A percentile compares a stretch with the other conserved stretches of the same genome.
These are phyloP conservation scores for Botryotinia globosa DNA, from an alignment of 2,329 filamentous ascomycete species.

Conservation along the genomic window DNA sequence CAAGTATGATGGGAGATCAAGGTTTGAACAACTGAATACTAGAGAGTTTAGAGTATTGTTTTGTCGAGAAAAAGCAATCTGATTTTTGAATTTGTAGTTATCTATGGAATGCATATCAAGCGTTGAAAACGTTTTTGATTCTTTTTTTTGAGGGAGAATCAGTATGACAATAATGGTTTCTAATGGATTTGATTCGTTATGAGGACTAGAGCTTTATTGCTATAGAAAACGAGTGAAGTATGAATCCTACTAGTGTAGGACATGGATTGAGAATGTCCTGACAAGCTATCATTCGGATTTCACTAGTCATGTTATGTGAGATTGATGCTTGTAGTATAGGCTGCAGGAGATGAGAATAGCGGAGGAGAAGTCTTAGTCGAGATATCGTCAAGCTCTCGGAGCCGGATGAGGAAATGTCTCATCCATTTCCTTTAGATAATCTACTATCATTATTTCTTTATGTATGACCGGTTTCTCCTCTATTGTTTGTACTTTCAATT, in stretches of 20 bases:
- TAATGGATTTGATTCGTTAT: too few relatives aligned
- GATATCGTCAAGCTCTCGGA: neutral
- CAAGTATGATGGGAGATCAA: too few relatives aligned
- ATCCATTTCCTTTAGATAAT: neutral
- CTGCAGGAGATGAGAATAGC: neutral
- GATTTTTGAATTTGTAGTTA: too few relatives aligned
- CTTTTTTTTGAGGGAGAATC: too few relatives aligned
- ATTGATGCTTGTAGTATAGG: neutral
- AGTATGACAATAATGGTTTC: too few relatives aligned
- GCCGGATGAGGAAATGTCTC: conserved; percentile 1
- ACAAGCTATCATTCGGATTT: neutral
- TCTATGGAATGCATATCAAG: too few relatives aligned
- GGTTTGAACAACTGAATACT: too few relatives aligned
- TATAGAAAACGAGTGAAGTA: too few relatives aligned
- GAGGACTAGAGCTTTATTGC: too few relatives aligned
- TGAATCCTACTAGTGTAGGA: neutral
- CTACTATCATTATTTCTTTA: neutral
- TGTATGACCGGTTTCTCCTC: conserved; percentile 16
- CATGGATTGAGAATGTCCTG: neutral
- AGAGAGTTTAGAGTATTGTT: too few relatives aligned
- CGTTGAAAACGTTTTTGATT: too few relatives aligned
- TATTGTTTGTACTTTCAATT: neutral
- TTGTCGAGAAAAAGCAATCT: too few relatives aligned
- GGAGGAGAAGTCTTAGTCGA: conserved; percentile 3
- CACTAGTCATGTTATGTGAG: neutral